A percentile compares a stretch with the other conserved stretches of the same genome.
phyloP scores from a whole-genome alignment of 2,329 filamentous ascomycete genomes.

The Ophiosphaerella korrae region DNA sequence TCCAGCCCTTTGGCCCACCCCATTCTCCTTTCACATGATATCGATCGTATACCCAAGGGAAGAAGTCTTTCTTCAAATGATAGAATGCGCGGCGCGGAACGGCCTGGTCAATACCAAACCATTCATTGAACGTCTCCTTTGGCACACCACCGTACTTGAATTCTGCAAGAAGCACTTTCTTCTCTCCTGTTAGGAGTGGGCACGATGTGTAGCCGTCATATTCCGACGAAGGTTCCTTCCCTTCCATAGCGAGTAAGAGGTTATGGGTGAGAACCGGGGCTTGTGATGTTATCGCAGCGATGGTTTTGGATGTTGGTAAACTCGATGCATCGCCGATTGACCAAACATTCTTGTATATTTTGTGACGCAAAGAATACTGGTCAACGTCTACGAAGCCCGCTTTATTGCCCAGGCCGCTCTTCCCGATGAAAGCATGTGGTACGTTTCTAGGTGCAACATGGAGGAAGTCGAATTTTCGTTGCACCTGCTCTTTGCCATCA shows the following conservation, averaged over 20 bases:
- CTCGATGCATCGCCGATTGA: constrained; percentile 46
- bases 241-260: constrained; percentile 35
- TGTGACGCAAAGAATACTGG: constrained; percentile 43
- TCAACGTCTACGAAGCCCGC: constrained; percentile 48
- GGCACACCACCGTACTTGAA: constrained; percentile 68
- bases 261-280: constrained; percentile 45
- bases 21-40: constrained; percentile 67
- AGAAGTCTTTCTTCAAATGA: constrained; percentile 69
- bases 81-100: constrained; percentile 63
- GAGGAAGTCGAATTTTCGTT: constrained; percentile 45
- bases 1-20: constrained; percentile 63
- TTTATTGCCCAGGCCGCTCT: constrained; percentile 41
- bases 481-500: constrained; percentile 28
- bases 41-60: constrained; percentile 68
- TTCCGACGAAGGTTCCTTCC: constrained; percentile 25
- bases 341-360: constrained; percentile 47
- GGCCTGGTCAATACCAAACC: constrained; percentile 62
- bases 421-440: constrained; percentile 44
- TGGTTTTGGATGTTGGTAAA: constrained; percentile 48
- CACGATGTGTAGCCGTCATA: constrained; percentile 51
- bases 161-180: constrained; percentile 67
- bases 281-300: constrained; percentile 46
- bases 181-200: constrained; percentile 55
- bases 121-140: constrained; percentile 65
- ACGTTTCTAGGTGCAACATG: constrained; percentile 48